Percentiles rank a stretch among this genome's conserved stretches.
Evolutionary conservation across 2,329 filamentous ascomycete genomes (phyloP).

Genomic region (Berkeleyomyces rouxiae): DNA sequence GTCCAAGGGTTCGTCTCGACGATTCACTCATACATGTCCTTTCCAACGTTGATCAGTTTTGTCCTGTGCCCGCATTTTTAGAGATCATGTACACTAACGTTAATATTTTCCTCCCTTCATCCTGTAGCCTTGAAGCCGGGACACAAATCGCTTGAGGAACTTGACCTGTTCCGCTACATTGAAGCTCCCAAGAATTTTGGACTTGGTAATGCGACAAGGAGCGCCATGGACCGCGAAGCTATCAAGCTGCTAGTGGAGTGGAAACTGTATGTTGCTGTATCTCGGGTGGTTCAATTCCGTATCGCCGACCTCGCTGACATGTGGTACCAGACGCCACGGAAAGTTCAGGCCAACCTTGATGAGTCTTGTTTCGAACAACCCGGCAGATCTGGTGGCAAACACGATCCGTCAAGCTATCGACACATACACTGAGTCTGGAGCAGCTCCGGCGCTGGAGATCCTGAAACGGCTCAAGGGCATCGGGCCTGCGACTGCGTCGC

Average conservation of each 20-base stretch:
- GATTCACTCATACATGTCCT: not conserved
- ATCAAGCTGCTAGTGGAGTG: slow-evolving; percentile 47
- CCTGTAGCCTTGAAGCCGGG: slow-evolving; percentile 27
- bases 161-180: slow-evolving; percentile 44
- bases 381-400: slow-evolving; percentile 24
- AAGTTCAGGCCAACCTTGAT: slow-evolving; percentile 45
- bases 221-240: slow-evolving; percentile 37
- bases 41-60: not conserved
- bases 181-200: slow-evolving; percentile 33
- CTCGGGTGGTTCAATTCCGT: not conserved
- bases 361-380: slow-evolving; percentile 46
- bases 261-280: slow-evolving; percentile 43
- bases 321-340: slow-evolving; percentile 34
- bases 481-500: slow-evolving; percentile 62
- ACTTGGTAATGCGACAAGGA: slow-evolving; percentile 17
- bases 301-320: not conserved
- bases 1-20: slow-evolving; percentile 5
- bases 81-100: not conserved
- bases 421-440: slow-evolving; percentile 25
- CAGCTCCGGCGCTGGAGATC: slow-evolving; percentile 32
- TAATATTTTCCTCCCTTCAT: not conserved
- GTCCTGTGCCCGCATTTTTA: not conserved
- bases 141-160: slow-evolving; percentile 34
- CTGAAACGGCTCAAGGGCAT: slow-evolving; percentile 53
- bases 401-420: slow-evolving; percentile 37